These are phyloP conservation scores for Anisogramma anomala DNA, from an alignment of 2,329 filamentous ascomycete genomes.

Conservation along the genomic window DNA sequence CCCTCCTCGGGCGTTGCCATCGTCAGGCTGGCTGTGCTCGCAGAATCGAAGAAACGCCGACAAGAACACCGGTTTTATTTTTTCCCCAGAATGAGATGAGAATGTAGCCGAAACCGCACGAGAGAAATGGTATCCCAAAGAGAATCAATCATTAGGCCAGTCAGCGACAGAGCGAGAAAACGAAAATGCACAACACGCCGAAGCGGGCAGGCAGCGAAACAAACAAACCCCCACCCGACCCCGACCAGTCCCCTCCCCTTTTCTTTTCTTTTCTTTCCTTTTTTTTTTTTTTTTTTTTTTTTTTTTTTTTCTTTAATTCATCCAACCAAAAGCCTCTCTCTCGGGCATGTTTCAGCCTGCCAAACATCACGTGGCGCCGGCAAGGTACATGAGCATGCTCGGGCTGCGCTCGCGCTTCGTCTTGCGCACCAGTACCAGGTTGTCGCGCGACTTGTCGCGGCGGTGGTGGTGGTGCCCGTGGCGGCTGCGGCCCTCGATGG, in stretches of 20 bases:
- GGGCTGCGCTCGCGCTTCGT: conserved; percentile 49
- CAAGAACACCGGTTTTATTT: too few species aligned
- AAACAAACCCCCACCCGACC: too few species aligned
- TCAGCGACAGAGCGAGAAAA: too few species aligned
- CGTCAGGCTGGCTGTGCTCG: not conserved
- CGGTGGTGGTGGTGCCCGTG: too few species aligned
- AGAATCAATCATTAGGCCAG: too few species aligned
- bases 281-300: too few species aligned
- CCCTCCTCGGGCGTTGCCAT: not conserved
- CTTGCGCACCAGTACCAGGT: conserved; percentile 48
- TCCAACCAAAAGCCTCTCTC: not conserved
- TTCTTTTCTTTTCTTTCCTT: too few species aligned
- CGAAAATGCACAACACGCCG: too few species aligned
- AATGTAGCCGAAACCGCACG: not conserved
- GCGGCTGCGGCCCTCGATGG: conserved; percentile 33
- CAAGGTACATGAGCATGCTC: conserved; percentile 44
- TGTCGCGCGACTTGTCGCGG: conserved; percentile 26
- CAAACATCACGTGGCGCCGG: conserved; percentile 26
- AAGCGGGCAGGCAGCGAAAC: too few species aligned
- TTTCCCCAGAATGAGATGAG: not conserved
- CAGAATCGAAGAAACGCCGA: not conserved
- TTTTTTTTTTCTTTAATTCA: not conserved
- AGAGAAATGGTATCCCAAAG: not conserved
- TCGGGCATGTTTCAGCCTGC: not conserved
- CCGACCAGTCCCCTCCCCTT: too few species aligned